These are phyloP conservation scores for Chaetomiaceae sp. DNA, from an alignment of 2,329 filamentous ascomycete species.

Conservation along the genomic window DNA sequence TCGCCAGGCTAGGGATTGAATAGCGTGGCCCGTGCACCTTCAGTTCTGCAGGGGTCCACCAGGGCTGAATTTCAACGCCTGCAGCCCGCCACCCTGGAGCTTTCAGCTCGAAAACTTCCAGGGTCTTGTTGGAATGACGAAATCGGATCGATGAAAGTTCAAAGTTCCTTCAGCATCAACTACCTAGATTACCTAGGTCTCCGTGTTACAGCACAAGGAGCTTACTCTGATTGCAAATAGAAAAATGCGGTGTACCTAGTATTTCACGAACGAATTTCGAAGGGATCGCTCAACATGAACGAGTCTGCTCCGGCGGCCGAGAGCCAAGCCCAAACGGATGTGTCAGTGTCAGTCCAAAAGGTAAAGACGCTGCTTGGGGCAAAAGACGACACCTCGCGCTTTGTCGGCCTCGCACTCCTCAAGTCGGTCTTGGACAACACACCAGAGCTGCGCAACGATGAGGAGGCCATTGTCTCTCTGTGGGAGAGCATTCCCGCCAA, in stretches of 20 bases:
- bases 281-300: constrained; percentile 15
- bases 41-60: no score
- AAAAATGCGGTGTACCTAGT: no score
- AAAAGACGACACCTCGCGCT: constrained; percentile 63
- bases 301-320: constrained; percentile 5
- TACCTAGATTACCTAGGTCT: no score
- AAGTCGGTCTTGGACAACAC: constrained; percentile 63
- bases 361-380: constrained; percentile 53
- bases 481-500: constrained; percentile 59
- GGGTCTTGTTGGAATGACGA: background rate
- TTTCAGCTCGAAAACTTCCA: background rate
- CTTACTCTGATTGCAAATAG: no score
- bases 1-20: constrained; percentile 5
- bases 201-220: no score
- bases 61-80: background rate
- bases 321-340: constrained; percentile 4
- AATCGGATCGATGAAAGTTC: background rate
- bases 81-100: background rate
- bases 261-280: no score
- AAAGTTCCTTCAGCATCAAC: no score
- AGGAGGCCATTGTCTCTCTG: constrained; percentile 41
- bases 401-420: constrained; percentile 62
- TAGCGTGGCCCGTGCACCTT: background rate
- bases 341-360: constrained; percentile 38
- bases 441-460: constrained; percentile 46